Evolutionary conservation across 2,329 filamentous ascomycete genomes (phyloP), one percentile per base, ranked within the genome.

Genomic region (Ophiostoma ulmi): DNA sequence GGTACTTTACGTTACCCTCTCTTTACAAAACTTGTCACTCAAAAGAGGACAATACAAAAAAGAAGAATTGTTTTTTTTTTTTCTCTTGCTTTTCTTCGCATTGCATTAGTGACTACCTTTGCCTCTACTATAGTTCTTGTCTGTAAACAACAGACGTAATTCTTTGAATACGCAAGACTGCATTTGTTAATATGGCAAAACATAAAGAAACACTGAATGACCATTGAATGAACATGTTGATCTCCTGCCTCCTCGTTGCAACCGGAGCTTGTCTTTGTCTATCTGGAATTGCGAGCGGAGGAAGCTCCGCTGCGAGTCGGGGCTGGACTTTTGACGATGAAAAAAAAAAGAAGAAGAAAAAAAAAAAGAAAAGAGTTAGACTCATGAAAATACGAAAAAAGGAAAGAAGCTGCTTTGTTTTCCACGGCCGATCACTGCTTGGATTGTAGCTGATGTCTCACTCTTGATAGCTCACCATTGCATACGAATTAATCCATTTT

Each of bases 361-460:
- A 13, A 39, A 26, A 39, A 38, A 35, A 36, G 48, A 22, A 26
- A 39, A 13, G 20, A 38, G 31, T 3, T 31, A 31, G 31, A 31
- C 31, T 31, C 31, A 31, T 31, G 31, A 31, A 31, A 31, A 31
- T 4, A 5, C 6, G 17, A 1, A n/a, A 39, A 38, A 35, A 36
- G 48, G 35, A 26, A 39, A 13, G 20, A 38, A 38, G 61, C n/a
- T 67, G 61, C 66, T 70, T 20, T 65, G 61, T 70, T 70, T 20
- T 52, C 58, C 58, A 63, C 58, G 58, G 58, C 8, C 58, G 58
- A 63, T 63, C 58, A 65, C 63, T 69, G 41, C 17, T 41, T 41
- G 65, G 36, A 67, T 26, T 26, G 52, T 26, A 58, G 52, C 52
- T 26, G 14, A 13, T 63, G 58, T 63, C 58, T 63, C 58, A 35